Conservation (phyloP, 73 alveolate genomes). For the Paramecium octaurelia region DNA sequence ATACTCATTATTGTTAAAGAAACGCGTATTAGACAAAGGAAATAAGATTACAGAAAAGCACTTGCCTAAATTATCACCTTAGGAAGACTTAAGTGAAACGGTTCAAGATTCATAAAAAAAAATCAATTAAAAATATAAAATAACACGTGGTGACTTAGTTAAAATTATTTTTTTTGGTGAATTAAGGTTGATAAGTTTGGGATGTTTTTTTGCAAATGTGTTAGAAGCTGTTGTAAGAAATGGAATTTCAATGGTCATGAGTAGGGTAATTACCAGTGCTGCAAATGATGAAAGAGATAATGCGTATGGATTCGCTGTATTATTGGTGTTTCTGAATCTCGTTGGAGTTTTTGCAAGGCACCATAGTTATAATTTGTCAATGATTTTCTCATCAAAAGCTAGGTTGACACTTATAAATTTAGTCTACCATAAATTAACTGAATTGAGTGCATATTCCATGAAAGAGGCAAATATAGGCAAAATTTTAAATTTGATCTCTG, state of each 20-base stretch:
- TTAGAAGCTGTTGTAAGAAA: not conserved
- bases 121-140: not conserved
- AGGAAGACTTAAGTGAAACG: not conserved
- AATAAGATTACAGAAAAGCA: not conserved
- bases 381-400: not conserved
- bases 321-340: not conserved
- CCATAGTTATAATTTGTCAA: not conserved
- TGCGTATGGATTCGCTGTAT: not conserved
- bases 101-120: not conserved
- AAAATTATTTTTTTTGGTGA: not conserved
- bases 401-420: not conserved
- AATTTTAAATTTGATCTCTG: constrained; percentile 29
- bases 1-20: not conserved
- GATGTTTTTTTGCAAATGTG: not conserved
- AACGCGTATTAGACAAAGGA: not conserved
- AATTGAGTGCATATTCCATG: not conserved
- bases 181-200: not conserved
- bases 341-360: not conserved
- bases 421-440: not conserved
- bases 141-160: not conserved
- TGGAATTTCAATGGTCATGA: not conserved
- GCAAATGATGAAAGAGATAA: not conserved
- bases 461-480: constrained; percentile 58
- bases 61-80: not conserved
- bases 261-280: not conserved